phyloP scores from a whole-genome alignment of 345 rosid genomes.

The Eucalyptus coolabah region DNA sequence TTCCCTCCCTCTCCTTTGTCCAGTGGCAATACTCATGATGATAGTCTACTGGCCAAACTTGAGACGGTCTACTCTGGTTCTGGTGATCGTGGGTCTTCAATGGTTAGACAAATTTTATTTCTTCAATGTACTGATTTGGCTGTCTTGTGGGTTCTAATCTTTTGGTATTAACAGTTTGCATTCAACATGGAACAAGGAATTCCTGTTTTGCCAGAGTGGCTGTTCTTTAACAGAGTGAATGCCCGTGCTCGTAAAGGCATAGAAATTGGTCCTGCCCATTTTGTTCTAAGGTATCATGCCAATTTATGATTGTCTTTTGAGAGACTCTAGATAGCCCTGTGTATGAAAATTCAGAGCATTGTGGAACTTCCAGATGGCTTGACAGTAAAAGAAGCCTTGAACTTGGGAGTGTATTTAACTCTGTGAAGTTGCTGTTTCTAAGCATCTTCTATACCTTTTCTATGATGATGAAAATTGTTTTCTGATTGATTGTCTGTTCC shows the following conservation, averaged over 20 bases:
- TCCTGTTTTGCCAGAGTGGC: constrained; percentile 80
- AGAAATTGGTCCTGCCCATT: constrained; percentile 65
- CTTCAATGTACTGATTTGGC: not conserved
- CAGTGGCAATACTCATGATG: constrained; percentile 80
- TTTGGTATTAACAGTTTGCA: constrained; percentile 44
- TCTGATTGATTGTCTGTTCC: not conserved
- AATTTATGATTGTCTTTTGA: not conserved
- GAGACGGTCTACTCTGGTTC: constrained; percentile 90
- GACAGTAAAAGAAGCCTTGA: not conserved
- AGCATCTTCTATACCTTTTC: not conserved
- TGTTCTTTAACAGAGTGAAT: constrained; percentile 79
- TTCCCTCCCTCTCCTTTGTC: not conserved
- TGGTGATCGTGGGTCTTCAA: constrained; percentile 81
- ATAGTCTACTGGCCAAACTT: constrained; percentile 63
- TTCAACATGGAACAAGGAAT: constrained; percentile 92
- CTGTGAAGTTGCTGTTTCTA: not conserved
- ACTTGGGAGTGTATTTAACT: not conserved
- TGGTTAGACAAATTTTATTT: constrained; percentile 42
- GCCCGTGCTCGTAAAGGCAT: constrained; percentile 74
- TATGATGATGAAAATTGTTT: not conserved
- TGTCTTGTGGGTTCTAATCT: not conserved
- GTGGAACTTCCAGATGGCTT: not conserved
- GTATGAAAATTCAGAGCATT: not conserved
- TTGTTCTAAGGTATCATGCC: constrained; percentile 48
- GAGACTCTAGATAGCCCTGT: not conserved